Percentiles rank a stretch among this genome's conserved stretches.
phyloP scores from a whole-genome alignment of 176 grass and related monocot genomes.

The Melocanna baccifera region DNA sequence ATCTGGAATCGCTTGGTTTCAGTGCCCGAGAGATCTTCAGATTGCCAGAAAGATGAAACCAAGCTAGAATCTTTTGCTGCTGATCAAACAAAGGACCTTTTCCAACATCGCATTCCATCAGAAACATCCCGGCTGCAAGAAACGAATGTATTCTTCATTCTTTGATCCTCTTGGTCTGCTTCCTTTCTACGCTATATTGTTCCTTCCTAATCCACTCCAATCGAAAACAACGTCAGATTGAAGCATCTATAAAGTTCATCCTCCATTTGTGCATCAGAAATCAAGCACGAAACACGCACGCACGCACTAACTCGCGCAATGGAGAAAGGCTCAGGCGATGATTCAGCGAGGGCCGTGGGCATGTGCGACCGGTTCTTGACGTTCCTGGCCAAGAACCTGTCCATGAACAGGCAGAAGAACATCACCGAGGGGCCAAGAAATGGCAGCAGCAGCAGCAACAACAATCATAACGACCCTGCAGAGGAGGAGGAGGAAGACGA shows the following conservation, averaged over 20 bases:
- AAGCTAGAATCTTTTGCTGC: conserved; percentile 15
- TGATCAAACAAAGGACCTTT: neutral
- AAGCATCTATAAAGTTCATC: conserved; percentile 37
- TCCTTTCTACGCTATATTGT: neutral
- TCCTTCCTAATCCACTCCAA: conserved; percentile 7
- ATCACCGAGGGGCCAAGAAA: conserved; percentile 21
- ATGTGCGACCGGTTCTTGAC: conserved; percentile 47
- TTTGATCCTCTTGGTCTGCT: conserved; percentile 8
- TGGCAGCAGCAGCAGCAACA: neutral
- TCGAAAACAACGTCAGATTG: neutral
- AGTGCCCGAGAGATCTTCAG: neutral
- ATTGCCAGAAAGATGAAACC: neutral
- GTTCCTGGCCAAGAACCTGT: conserved; percentile 43
- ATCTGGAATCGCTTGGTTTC: conserved; percentile 7
- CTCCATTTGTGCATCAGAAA: neutral
- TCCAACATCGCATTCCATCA: neutral
- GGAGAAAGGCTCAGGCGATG: neutral
- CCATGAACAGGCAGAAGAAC: conserved; percentile 18
- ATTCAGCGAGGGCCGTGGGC: neutral
- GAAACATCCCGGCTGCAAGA: conserved; percentile 17
- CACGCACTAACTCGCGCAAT: neutral
- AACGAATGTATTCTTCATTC: conserved; percentile 37
- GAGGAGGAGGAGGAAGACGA: neutral
- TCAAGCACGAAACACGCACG: neutral
- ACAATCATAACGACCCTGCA: neutral